Percentiles rank a stretch among this genome's conserved stretches.
These are phyloP conservation scores for Gracilaria domingensis DNA, from an alignment of 23 red algal species.

Conservation along the genomic window DNA sequence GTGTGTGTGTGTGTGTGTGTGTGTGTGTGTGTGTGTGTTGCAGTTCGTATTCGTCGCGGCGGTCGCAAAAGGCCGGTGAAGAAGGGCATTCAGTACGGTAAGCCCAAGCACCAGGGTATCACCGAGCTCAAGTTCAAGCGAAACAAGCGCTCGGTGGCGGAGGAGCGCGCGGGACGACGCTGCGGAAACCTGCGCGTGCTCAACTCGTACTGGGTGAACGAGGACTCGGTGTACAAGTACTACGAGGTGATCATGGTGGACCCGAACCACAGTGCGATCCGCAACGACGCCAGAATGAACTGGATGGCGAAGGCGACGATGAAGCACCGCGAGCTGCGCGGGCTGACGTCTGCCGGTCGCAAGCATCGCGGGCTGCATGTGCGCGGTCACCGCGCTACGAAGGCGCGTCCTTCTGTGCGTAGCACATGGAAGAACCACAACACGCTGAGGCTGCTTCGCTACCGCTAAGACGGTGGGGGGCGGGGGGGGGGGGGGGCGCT, in stretches of 20 bases:
- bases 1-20: not conserved
- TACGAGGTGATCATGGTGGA: slow-evolving; percentile 97
- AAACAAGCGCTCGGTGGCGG: slow-evolving; percentile 96
- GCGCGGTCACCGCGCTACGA: slow-evolving; percentile 82
- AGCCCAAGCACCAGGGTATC: slow-evolving; percentile 99
- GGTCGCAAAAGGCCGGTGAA: slow-evolving; percentile 96
- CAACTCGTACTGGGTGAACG: slow-evolving; percentile 99
- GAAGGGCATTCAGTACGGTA: slow-evolving; percentile 99
- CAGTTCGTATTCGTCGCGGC: slow-evolving; percentile 95
- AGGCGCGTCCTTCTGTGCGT: slow-evolving; percentile 88
- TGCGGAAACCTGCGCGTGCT: slow-evolving; percentile 98
- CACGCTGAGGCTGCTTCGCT: slow-evolving; percentile 86
- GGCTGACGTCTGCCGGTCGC: slow-evolving; percentile 89
- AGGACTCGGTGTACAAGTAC: slow-evolving; percentile 98
- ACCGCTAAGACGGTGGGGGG: slow-evolving; percentile 61
- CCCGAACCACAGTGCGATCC: slow-evolving; percentile 92
- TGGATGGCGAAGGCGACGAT: slow-evolving; percentile 89
- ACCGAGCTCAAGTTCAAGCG: slow-evolving; percentile 97
- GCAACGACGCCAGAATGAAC: slow-evolving; percentile 89
- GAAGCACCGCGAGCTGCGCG: slow-evolving; percentile 97
- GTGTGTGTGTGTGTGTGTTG: too few species aligned
- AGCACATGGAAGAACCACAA: slow-evolving; percentile 93
- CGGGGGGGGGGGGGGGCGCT: not conserved
- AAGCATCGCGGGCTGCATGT: slow-evolving; percentile 83
- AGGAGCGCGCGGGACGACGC: slow-evolving; percentile 91